Conservation (phyloP, 306 rosid species). For the Acacia crassicarpa region DNA sequence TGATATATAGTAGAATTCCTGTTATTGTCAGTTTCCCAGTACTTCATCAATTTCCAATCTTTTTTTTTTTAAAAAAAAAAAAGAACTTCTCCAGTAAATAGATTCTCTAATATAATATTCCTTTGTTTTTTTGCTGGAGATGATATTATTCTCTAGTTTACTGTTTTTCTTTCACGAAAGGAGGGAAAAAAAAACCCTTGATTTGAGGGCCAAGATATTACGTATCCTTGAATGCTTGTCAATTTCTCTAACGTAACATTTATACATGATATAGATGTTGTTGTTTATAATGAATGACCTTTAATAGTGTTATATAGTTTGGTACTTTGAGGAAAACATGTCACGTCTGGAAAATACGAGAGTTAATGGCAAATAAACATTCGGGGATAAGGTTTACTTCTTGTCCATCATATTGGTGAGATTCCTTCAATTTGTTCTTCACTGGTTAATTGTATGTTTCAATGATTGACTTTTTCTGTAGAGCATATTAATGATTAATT, state of each 20-base stretch:
- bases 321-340: not conserved
- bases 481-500: not conserved
- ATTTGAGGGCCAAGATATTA: not conserved
- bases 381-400: not conserved
- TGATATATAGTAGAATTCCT: not conserved
- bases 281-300: not conserved
- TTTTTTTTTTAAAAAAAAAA: not conserved
- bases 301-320: not conserved
- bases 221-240: not conserved
- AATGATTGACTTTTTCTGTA: not conserved
- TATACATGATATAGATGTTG: not conserved
- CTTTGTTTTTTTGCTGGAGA: not conserved
- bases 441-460: not conserved
- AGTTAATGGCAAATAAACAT: not conserved
- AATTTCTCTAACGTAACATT: not conserved
- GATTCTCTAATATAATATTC: not conserved
- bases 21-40: not conserved
- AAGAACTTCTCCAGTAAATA: not conserved
- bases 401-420: not conserved
- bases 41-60: not conserved
- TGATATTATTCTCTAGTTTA: not conserved
- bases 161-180: not conserved
- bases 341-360: constrained; percentile 20
- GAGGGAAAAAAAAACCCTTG: not conserved
- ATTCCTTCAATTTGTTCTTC: constrained; percentile 7